phyloP scores from a whole-genome alignment of 495 filamentous ascomycete species.

The Aspergillus diversus region DNA sequence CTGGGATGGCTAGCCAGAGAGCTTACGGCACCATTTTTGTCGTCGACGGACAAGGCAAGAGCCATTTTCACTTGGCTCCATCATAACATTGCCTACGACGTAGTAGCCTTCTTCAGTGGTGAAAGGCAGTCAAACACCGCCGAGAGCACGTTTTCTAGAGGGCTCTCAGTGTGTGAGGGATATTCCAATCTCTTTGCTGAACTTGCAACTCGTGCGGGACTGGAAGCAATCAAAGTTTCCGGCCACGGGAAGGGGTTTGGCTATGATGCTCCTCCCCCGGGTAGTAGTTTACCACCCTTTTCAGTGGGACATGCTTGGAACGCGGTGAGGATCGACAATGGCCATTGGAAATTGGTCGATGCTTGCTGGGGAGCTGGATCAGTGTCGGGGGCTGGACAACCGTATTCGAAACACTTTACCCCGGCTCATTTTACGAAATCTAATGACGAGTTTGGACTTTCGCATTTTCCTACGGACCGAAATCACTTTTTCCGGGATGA shows the following conservation, averaged over 20 bases:
- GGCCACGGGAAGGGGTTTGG: slow-evolving; percentile 92
- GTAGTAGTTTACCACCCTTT: slow-evolving; percentile 61
- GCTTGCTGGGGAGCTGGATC: slow-evolving; percentile 88
- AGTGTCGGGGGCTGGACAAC: slow-evolving; percentile 48
- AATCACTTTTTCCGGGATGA: slow-evolving; percentile 69
- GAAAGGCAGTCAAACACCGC: slow-evolving; percentile 69
- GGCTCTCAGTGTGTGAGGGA: slow-evolving; percentile 87
- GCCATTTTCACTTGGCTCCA: slow-evolving; percentile 94
- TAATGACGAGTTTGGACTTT: slow-evolving; percentile 80
- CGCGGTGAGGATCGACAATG: slow-evolving; percentile 80
- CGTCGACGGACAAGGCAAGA: slow-evolving; percentile 84
- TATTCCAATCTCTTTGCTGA: slow-evolving; percentile 83
- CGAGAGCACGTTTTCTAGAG: slow-evolving; percentile 65
- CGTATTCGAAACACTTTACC: slow-evolving; percentile 70
- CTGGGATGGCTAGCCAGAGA: slow-evolving; percentile 72
- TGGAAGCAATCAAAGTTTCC: slow-evolving; percentile 68
- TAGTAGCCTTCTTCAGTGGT: slow-evolving; percentile 71
- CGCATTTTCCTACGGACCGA: slow-evolving; percentile 76
- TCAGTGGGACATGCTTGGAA: slow-evolving; percentile 83
- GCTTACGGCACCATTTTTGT: slow-evolving; percentile 78
- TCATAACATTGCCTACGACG: slow-evolving; percentile 89
- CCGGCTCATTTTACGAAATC: slow-evolving; percentile 72
- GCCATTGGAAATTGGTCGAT: slow-evolving; percentile 91
- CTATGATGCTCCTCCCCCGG: slow-evolving; percentile 56
- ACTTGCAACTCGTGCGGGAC: slow-evolving; percentile 72